phyloP scores from a whole-genome alignment of 2,329 filamentous ascomycete genomes.

The Leptographium lundbergii region DNA sequence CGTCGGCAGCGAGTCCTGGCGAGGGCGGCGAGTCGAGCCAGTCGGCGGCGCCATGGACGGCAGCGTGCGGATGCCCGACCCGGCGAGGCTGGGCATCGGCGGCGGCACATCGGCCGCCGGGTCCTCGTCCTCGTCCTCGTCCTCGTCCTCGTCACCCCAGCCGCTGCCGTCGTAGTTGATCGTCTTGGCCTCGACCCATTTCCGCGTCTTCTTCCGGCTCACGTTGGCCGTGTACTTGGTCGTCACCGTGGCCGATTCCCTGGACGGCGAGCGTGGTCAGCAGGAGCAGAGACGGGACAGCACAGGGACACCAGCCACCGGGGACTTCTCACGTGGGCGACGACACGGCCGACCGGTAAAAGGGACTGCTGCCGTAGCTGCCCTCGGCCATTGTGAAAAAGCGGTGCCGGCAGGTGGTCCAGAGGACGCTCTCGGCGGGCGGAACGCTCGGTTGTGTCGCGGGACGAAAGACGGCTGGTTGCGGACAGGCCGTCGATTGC shows the following conservation, averaged over 20 bases:
- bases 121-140: constrained; percentile 43
- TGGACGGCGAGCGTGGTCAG: constrained; percentile 12
- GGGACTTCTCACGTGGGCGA: not conserved
- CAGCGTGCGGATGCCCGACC: not conserved
- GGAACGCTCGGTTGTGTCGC: too few relatives aligned
- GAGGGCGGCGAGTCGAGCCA: not conserved
- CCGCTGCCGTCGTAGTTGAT: constrained; percentile 87
- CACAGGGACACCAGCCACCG: not conserved
- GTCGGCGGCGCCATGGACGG: constrained; percentile 4
- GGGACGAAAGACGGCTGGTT: too few relatives aligned
- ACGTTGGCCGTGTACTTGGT: constrained; percentile 66
- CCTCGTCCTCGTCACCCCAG: constrained; percentile 67
- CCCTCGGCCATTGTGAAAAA: constrained; percentile 14
- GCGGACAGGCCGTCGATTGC: too few relatives aligned
- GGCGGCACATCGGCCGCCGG: constrained; percentile 18
- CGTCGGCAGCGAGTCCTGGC: constrained; percentile 11
- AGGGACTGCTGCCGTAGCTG: constrained; percentile 18
- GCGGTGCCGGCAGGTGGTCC: not conserved
- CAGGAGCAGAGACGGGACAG: not conserved
- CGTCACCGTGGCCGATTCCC: constrained; percentile 8
- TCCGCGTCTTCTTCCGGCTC: constrained; percentile 78
- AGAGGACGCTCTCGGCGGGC: not conserved
- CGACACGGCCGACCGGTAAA: constrained; percentile 13
- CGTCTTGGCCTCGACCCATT: constrained; percentile 85
- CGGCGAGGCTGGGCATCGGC: not conserved